Percentiles rank a stretch among this genome's conserved stretches.
Evolutionary conservation across 2,329 filamentous ascomycete species (phyloP).

Genomic region (Fusarium nematophilum): DNA sequence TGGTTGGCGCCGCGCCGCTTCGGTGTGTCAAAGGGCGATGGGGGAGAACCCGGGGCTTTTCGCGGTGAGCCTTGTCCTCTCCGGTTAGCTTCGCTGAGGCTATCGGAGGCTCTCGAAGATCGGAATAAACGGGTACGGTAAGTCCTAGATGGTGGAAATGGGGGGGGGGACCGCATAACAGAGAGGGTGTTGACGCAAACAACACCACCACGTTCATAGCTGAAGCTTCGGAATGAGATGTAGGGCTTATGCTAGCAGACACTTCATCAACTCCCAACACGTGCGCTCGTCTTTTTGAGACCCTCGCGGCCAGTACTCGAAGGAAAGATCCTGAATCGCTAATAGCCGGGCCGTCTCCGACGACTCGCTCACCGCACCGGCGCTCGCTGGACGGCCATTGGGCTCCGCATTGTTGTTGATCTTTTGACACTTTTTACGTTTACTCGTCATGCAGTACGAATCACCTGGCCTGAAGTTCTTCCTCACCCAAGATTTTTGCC

Average conservation of each 20-base stretch:
- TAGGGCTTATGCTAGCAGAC: conserved; percentile 21
- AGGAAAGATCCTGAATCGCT: conserved; percentile 27
- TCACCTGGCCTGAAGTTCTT: conserved; percentile 13
- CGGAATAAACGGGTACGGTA: conserved; percentile 21
- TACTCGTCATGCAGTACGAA: background rate
- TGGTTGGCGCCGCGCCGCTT: conserved; percentile 31
- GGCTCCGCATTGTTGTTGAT: conserved; percentile 7
- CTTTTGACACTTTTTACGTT: conserved; percentile 5
- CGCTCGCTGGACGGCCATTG: background rate
- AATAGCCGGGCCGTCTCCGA: conserved; percentile 17
- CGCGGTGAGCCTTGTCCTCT: conserved; percentile 30
- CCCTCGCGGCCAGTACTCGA: no score
- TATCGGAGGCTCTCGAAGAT: background rate
- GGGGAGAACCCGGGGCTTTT: conserved; percentile 27
- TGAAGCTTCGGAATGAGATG: no score
- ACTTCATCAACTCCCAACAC: no score
- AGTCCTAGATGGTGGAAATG: no score
- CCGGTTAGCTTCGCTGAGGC: conserved; percentile 32
- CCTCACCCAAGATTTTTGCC: conserved; percentile 14
- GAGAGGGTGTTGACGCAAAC: no score
- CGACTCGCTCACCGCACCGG: conserved; percentile 29
- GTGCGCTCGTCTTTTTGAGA: no score
- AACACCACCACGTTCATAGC: no score
- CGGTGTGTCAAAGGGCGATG: conserved; percentile 37
- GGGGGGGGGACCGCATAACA: no score